Base-by-base conservation (phyloP, 352 stramenopile genomes). In the Globisporangium middletonii region DNA sequence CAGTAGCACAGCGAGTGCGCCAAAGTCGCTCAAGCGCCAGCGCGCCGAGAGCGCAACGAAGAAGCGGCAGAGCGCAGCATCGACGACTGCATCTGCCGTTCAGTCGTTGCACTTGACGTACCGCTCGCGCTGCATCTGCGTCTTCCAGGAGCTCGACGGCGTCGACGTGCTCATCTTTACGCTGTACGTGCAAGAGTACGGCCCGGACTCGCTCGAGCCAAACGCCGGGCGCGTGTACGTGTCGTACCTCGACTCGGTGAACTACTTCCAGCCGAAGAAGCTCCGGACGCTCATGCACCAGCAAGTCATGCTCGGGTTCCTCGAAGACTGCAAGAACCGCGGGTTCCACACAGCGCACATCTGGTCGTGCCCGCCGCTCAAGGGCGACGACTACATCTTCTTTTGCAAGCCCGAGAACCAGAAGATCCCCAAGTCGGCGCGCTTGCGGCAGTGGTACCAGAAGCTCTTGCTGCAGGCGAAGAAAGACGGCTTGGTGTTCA, bases 331-430 rank as follows among this genome's bases (percentile, higher is more conserved):
- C 61, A 91, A 92, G 59, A 79, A 94, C 52, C 86, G 83, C 43
- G 87, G 87, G 6, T 95, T 92, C 56, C 82, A 93, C 35, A 93
- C 82, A 18, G 88, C 77, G 23, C 86, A 95, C 57, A 95, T 96
- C 64, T 96, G 87, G 87, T 93, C 86, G n/a, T 96, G 87, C 55
- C 87, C 87, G 33, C 87, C 87, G 2, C 59, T 91, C 6, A 94
- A 94, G 50, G 86, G 87, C 23, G 86, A 95, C 37, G 83, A 94
- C 50, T 96, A 96, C 50, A 95, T 96, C 60, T 94, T 96, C 58
- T 93, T 92, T 48, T 95, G 86, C 69, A 92, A 95, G 53, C 88
- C 88, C 8, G 84, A 94, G 53, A 92, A 95, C 59, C 88, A 96
- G 60, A 93, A 94, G 54, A 96, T 93, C 45, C 88, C 88, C 0